phyloP scores from a whole-genome alignment of 1,284 basidiomycete genomes.

The Cryptococcus sp. region DNA sequence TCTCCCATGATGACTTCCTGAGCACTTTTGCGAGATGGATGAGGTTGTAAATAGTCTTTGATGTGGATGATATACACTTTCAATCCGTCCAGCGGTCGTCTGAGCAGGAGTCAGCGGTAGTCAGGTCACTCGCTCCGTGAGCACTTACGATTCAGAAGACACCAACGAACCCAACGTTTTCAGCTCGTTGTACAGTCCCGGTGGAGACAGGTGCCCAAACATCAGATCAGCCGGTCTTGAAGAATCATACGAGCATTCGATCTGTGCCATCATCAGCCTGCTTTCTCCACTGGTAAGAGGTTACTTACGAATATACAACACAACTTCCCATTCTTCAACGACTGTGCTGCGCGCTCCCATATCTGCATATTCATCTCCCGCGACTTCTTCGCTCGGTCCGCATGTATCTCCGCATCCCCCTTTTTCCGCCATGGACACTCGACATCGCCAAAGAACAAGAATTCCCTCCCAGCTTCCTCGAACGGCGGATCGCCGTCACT shows the following conservation, averaged over 20 bases:
- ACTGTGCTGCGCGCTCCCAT: slow-evolving; percentile 46
- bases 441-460: slow-evolving; percentile 53
- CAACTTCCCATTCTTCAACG: slow-evolving; percentile 36
- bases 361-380: slow-evolving; percentile 32
- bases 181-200: slow-evolving; percentile 45
- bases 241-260: slow-evolving; percentile 53
- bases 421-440: slow-evolving; percentile 32
- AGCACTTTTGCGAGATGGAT: slow-evolving; percentile 37
- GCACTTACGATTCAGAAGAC: slow-evolving; percentile 1
- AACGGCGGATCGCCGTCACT: background rate
- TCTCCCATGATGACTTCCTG: slow-evolving; percentile 42
- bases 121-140: background rate
- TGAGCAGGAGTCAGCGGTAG: slow-evolving; percentile 3
- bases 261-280: slow-evolving; percentile 28
- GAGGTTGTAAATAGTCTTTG: slow-evolving; percentile 47
- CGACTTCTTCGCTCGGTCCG: slow-evolving; percentile 15
- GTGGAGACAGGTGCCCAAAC: slow-evolving; percentile 51
- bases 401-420: slow-evolving; percentile 25
- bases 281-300: background rate
- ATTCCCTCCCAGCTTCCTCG: slow-evolving; percentile 26
- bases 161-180: slow-evolving; percentile 33
- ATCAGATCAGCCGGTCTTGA: slow-evolving; percentile 41
- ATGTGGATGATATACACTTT: slow-evolving; percentile 50
- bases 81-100: slow-evolving; percentile 39
- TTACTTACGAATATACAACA: slow-evolving; percentile 48